Percentiles rank a stretch among this genome's conserved stretches.
phyloP scores from a whole-genome alignment of 2,329 filamentous ascomycete genomes.

The Cladosporium sp. region DNA sequence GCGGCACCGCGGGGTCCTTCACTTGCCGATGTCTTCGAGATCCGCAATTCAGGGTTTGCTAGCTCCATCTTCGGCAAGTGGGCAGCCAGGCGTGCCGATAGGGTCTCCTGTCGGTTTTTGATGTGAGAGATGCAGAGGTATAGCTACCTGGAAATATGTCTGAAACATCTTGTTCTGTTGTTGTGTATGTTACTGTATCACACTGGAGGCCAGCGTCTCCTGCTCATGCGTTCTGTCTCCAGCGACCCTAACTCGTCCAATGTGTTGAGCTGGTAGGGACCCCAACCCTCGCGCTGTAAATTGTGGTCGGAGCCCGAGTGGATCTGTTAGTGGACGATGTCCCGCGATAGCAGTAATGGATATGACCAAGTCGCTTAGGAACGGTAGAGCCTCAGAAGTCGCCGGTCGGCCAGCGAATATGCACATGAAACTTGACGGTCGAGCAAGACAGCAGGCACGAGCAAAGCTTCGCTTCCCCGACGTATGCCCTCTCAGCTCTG shows the following conservation, averaged over 20 bases:
- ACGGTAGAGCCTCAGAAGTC: background rate
- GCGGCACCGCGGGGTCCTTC: conserved; percentile 4
- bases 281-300: background rate
- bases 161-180: background rate
- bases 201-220: background rate
- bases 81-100: conserved; percentile 1
- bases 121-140: background rate
- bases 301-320: background rate
- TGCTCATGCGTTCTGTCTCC: background rate
- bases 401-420: background rate
- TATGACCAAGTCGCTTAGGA: conserved; percentile 1
- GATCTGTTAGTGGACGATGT: background rate
- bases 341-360: background rate
- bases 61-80: background rate
- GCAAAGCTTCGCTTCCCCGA: background rate
- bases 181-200: background rate
- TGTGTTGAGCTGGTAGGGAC: background rate
- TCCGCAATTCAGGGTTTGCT: background rate
- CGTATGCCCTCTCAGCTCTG: background rate
- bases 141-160: background rate
- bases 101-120: background rate
- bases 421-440: background rate
- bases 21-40: background rate
- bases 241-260: background rate
- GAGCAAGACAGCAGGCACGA: background rate